Percentiles rank a stretch among this genome's conserved stretches.
phyloP scores from a whole-genome alignment of 768 basidiomycete species.

The Boletus bicolor region DNA sequence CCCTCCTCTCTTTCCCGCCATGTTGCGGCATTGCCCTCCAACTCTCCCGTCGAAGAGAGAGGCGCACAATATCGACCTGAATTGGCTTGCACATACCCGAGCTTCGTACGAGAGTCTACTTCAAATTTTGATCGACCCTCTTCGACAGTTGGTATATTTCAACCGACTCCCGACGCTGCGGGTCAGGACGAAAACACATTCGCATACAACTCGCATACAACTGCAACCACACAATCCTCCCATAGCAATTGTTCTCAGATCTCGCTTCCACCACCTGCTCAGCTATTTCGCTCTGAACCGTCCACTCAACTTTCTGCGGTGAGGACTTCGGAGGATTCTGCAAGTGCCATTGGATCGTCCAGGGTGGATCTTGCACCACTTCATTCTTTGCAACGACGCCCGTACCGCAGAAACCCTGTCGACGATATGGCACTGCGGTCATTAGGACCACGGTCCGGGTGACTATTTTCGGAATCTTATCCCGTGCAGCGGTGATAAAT shows the following conservation, averaged over 20 bases:
- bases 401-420: constrained; percentile 55
- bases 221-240: constrained; percentile 3
- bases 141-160: constrained; percentile 17
- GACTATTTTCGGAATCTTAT: constrained; percentile 28
- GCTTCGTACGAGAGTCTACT: constrained; percentile 18
- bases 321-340: constrained; percentile 18
- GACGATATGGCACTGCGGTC: constrained; percentile 62
- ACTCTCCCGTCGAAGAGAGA: constrained; percentile 12
- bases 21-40: background rate
- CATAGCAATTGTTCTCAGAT: constrained; percentile 20
- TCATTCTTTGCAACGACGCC: constrained; percentile 51
- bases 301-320: constrained; percentile 33
- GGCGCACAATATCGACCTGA: constrained; percentile 12
- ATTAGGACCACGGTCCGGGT: constrained; percentile 38
- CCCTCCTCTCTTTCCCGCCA: constrained; percentile 5
- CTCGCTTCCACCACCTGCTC: constrained; percentile 33
- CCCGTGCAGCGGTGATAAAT: constrained; percentile 22
- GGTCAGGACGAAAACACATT: constrained; percentile 8
- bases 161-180: background rate
- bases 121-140: constrained; percentile 20
- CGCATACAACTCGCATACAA: constrained; percentile 10
- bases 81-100: constrained; percentile 15
- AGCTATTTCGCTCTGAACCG: constrained; percentile 27
- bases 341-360: constrained; percentile 20
- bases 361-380: constrained; percentile 56